These are phyloP conservation scores for Globisporangium barbulae DNA, from an alignment of 352 stramenopile species.

Conservation along the genomic window DNA sequence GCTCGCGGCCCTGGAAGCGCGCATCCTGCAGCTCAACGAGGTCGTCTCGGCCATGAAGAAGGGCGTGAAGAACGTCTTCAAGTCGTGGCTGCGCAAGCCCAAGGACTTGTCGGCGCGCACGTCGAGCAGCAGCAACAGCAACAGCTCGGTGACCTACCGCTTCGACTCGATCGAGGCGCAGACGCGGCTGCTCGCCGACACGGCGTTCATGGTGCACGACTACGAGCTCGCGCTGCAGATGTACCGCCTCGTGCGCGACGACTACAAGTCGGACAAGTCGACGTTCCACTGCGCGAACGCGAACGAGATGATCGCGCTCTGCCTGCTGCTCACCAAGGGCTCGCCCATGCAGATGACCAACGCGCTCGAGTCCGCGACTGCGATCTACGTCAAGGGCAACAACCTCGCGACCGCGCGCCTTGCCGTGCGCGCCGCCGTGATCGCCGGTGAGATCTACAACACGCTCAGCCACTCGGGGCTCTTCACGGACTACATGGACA, in stretches of 20 bases:
- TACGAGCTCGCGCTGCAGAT: conserved; percentile 88
- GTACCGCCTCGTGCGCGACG: conserved; percentile 88
- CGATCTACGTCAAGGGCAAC: conserved; percentile 61
- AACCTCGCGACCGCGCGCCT: conserved; percentile 45
- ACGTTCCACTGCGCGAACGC: conserved; percentile 76
- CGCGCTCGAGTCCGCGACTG: conserved; percentile 61
- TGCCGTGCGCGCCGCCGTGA: conserved; percentile 59
- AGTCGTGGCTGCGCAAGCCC: conserved; percentile 89
- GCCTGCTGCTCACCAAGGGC: conserved; percentile 70
- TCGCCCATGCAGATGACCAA: conserved; percentile 85
- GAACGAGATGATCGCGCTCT: conserved; percentile 89
- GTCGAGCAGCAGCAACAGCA: conserved; percentile 15
- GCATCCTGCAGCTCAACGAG: conserved; percentile 86
- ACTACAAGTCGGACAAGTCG: conserved; percentile 90
- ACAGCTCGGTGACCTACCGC: conserved; percentile 49
- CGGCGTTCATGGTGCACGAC: conserved; percentile 87
- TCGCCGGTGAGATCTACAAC: conserved; percentile 81
- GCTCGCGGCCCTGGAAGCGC: conserved; percentile 74
- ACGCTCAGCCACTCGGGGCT: conserved; percentile 67
- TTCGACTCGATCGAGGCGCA: conserved; percentile 88
- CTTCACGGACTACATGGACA: conserved; percentile 88
- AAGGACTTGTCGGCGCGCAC: conserved; percentile 54
- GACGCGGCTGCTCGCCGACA: conserved; percentile 86
- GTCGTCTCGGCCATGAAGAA: conserved; percentile 89
- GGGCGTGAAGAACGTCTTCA: conserved; percentile 91